These are phyloP conservation scores for Penicillium riverlandense DNA, from an alignment of 495 filamentous ascomycete species.

Conservation along the genomic window DNA sequence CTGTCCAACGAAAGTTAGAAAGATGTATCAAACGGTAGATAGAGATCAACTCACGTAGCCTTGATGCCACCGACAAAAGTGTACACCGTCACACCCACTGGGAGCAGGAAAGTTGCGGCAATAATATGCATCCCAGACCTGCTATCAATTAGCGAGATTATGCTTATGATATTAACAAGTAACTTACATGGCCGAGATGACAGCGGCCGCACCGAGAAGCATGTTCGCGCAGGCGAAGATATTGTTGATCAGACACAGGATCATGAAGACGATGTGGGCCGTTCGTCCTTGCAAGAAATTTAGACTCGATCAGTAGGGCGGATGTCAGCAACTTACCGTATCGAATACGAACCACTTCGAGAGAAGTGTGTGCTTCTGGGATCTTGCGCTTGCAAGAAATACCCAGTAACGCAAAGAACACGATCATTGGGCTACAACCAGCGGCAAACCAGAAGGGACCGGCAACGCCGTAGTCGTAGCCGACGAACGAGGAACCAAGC, in stretches of 20 bases:
- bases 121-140: constrained; percentile 41
- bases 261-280: constrained; percentile 37
- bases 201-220: constrained; percentile 34
- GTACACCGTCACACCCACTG: constrained; percentile 36
- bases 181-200: constrained; percentile 30
- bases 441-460: constrained; percentile 39
- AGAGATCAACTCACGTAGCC: constrained; percentile 26
- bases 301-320: not conserved
- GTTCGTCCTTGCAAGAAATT: constrained; percentile 10
- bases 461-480: constrained; percentile 27
- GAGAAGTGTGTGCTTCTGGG: constrained; percentile 37
- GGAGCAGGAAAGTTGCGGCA: constrained; percentile 35
- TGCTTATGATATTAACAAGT: no score
- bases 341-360: constrained; percentile 31
- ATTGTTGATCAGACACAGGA: constrained; percentile 35
- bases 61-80: constrained; percentile 42
- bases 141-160: no score
- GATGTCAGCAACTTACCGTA: constrained; percentile 7
- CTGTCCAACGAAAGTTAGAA: constrained; percentile 7
- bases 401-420: constrained; percentile 39
- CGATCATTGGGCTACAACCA: constrained; percentile 38
- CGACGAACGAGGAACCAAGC: constrained; percentile 23
- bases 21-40: not conserved
- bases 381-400: constrained; percentile 41
- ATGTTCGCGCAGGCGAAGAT: constrained; percentile 38